Base-by-base conservation (phyloP, 352 stramenopile species). In the Pythium apleroticum region DNA sequence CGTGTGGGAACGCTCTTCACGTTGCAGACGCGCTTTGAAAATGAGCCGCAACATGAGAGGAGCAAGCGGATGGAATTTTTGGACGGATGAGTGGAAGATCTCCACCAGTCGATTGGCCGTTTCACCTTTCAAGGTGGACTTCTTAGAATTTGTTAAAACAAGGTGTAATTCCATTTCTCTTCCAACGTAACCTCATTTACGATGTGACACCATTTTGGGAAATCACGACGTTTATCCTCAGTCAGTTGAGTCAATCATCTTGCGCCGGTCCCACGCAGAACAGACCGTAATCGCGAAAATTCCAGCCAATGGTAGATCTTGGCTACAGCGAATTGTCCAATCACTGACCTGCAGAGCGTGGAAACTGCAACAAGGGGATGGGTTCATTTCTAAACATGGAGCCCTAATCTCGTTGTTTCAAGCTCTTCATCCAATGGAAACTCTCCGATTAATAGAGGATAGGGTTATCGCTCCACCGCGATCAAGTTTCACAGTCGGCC, bases 41-140 rank as follows among this genome's bases (percentile, higher is more conserved):
- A 48, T 48, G 39, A 24, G 24, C 27, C 12, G 30, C 15, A 15
- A 27, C 27, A 57, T 6, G 50, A 9, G 22, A 43, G 7, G 24
- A 52, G 52, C 39, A 30, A 55, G 41, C 4, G 15, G 25, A 63
- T 4, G 22, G n/a, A n/a, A n/a, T n/a, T n/a, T n/a, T n/a, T 48
- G 39, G 39, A 4, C 39, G 14, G 15, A 22, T 48, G 39, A 48
- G 39, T 7, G 14, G n/a, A 48, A n/a, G 43, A 27, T 50, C 52
- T 46, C 59, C 49, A 59, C 48, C 59, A 53, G 20, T 58, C 48
- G 37, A 65, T 59, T 39, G 25, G 19, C 30, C 30, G 10, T 33
- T 31, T 33, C 30, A 33, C 15, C 0, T 24, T 46, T 33, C 30
- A 31, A 41, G 30, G 31, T 49, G 9, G 24, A 41, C 39, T 31